Evolutionary conservation across 2,329 filamentous ascomycete species (phyloP), one percentile per base, ranked within the genome.

Genomic region (Epichloe gansuensis): DNA sequence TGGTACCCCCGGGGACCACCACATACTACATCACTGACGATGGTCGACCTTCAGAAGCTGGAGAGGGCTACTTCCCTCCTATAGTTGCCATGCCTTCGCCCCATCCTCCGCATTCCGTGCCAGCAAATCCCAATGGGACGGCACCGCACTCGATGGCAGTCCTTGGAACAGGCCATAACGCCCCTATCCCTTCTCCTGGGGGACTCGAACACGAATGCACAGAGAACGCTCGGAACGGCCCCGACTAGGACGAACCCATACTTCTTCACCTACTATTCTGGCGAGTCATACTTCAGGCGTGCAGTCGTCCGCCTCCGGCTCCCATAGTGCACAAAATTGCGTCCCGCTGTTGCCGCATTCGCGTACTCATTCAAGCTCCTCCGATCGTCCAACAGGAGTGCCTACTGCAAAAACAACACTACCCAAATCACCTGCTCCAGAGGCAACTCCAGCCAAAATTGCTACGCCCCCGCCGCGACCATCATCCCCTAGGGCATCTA

Each of bases 151-250:
- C 87, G 6, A 95, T 96, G 60, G 81, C 89, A 4, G 83, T 95
- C 17, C 69, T 96, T 31, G 82, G 77, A 49, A 90, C 87, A 1
- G 89, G 88, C 17, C 87, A 93, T 61, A 72, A 91, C 6, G 86
- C 90, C 6, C 74, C 82, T 21, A 73, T 96, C 45, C 89, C 90
- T 0, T 95, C 90, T 0, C 90, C 90, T 1, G 87, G 89, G n/a
- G 76, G 53, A 74, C 76, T 31, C 72, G 78, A 50, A 65, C 71
- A 27, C 75, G 81, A 53, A 71, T 72, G 47, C 74, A 78, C 55
- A 74, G 78, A 54, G 77, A 80, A 54, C 74, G 81, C 51, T 71
- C 75, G 11, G 71, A 75, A 21, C 72, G 82, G 49, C 83, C 84
- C 8, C 77, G 81, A 56, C 73, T 84, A 52, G 74, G 73, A 42